phyloP scores from a whole-genome alignment of 2,329 filamentous ascomycete genomes.

The Botrytis squamosa region DNA sequence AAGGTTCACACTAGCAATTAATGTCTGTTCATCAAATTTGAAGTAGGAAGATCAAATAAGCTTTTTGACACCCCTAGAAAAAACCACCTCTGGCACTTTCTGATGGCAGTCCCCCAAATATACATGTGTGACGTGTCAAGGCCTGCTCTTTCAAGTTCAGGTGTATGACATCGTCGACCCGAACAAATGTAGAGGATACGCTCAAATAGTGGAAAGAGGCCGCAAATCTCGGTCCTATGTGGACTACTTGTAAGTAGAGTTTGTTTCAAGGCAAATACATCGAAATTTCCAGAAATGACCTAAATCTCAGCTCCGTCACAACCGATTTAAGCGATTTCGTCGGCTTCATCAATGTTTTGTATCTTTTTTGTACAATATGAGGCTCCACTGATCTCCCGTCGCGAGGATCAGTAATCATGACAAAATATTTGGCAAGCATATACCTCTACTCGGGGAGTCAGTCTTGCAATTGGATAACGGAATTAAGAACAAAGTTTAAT shows the following conservation, averaged over 20 bases:
- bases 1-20: not conserved
- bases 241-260: not conserved
- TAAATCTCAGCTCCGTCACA: not conserved
- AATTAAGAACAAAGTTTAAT: constrained; percentile 9
- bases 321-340: constrained; percentile 2
- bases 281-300: not conserved
- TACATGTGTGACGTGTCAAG: constrained; percentile 4
- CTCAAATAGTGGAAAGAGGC: not conserved
- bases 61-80: not conserved
- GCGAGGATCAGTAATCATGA: constrained; percentile 13
- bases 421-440: not conserved
- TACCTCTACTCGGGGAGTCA: not conserved
- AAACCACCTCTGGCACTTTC: not conserved
- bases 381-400: constrained; percentile 13
- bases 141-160: not conserved
- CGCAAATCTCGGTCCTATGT: not conserved
- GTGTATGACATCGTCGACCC: not conserved
- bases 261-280: not conserved
- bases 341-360: not conserved
- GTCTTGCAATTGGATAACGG: not conserved
- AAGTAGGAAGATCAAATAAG: constrained; percentile 9
- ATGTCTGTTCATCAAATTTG: constrained; percentile 9
- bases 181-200: not conserved
- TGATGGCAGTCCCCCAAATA: not conserved
- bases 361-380: not conserved